Evolutionary conservation across 1,284 basidiomycete genomes (phyloP), one percentile per base, ranked within the genome.

Genomic region (Ceratobasidium theobromae): DNA sequence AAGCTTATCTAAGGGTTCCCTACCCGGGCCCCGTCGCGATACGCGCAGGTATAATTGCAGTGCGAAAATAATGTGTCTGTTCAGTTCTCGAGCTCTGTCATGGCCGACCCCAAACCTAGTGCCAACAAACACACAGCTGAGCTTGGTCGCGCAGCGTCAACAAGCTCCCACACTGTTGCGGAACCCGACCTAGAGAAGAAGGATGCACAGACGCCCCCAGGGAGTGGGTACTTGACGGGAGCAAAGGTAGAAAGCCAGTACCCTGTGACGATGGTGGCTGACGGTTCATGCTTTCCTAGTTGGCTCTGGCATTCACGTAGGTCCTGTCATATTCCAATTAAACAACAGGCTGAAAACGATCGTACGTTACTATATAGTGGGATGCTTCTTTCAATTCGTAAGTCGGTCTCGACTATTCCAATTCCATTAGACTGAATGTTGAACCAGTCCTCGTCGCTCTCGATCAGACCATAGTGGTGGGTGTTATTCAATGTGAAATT

Each of bases 391-490:
- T 60, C 57, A 1, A 45, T 60, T 25, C 28, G 57, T 60, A 27
- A 49, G 57, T 49, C 40, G 41, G 28, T 12, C 57, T 60, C 21
- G 32, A 8, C 45, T 32, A 27, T 46, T 23, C 32, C 21, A 16
- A 33, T 33, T 16, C 23, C 12, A 40, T 38, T 11, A 40, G 28
- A 4, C 32, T 60, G 32, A 60, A 27, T n/a, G 18, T 35, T 27
- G 30, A 38, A 23, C 5, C 32, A 60, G 57, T 60, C 45, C 57
- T 60, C n/a, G 57, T 60, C 32, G 57, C 57, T 11, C 57, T 60
- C 43, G 57, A 60, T 60, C 57, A 60, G 57, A 60, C 57, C 1
- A 60, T 60, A 8, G 57, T 60, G 46, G 57, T 60, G 46, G 27
- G 57, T 60, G 40, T 12, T 3, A n/a, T 23, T 3, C 11, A 58